phyloP scores from a whole-genome alignment of 176 grass and related monocot species.

The Musa itinerans region DNA sequence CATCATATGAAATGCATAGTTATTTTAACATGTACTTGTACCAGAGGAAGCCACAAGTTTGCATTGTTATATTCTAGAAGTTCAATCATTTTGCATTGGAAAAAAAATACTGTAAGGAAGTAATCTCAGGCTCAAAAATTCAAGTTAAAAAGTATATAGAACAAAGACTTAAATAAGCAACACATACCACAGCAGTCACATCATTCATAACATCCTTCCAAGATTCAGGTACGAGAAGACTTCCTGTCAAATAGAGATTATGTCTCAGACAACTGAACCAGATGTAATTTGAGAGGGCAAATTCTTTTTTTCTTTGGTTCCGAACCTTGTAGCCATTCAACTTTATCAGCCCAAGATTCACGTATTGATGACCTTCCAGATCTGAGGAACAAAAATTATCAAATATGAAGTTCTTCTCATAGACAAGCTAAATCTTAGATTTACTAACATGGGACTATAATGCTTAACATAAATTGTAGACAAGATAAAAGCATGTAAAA shows the following conservation, averaged over 20 bases:
- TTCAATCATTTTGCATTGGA: background rate
- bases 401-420: background rate
- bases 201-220: constrained; percentile 61
- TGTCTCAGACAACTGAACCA: constrained; percentile 18
- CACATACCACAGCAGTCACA: constrained; percentile 65
- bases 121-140: background rate
- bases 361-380: constrained; percentile 79
- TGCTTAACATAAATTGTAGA: background rate
- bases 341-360: constrained; percentile 80
- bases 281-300: constrained; percentile 3
- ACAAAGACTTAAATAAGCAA: constrained; percentile 8
- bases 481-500: background rate
- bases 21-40: background rate
- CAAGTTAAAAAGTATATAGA: background rate
- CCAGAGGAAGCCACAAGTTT: background rate
- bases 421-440: background rate
- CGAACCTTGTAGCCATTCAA: constrained; percentile 82
- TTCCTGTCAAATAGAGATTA: constrained; percentile 37
- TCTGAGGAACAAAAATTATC: constrained; percentile 37
- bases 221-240: constrained; percentile 69
- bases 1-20: background rate
- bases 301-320: constrained; percentile 18
- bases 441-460: background rate
- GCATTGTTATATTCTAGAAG: background rate
- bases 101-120: background rate